These are phyloP conservation scores for Melaleuca alternifolia DNA, from an alignment of 345 rosid species.

Conservation along the genomic window DNA sequence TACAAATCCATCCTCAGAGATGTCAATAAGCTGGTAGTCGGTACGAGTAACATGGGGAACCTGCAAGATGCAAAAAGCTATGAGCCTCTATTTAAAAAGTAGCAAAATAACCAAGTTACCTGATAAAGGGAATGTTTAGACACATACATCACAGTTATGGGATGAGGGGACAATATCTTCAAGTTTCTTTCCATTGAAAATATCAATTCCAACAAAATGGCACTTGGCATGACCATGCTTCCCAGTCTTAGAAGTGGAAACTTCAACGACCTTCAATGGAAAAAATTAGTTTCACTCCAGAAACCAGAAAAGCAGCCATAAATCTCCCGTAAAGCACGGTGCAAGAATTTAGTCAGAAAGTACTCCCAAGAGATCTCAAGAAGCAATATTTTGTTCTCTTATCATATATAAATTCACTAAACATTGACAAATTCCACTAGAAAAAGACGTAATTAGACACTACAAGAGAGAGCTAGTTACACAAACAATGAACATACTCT, in stretches of 20 bases:
- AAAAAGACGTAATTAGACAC: background rate
- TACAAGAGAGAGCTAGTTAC: background rate
- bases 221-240: constrained; percentile 19
- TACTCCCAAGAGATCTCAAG: background rate
- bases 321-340: background rate
- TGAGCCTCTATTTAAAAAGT: background rate
- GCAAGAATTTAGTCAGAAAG: background rate
- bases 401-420: background rate
- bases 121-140: background rate
- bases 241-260: constrained; percentile 15
- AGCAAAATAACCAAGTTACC: background rate
- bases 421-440: background rate
- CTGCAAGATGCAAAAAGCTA: constrained; percentile 2
- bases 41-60: constrained; percentile 33
- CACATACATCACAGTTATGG: constrained; percentile 14
- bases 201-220: constrained; percentile 15
- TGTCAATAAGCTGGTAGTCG: constrained; percentile 38
- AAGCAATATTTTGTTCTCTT: background rate
- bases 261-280: constrained; percentile 10
- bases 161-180: constrained; percentile 17
- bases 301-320: background rate
- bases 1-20: constrained; percentile 47
- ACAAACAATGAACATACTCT: background rate
- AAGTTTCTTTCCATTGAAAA: constrained; percentile 17
- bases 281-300: background rate